Conservation (phyloP, 2,329 filamentous ascomycete genomes). For the Trichoderma pleuroti region DNA sequence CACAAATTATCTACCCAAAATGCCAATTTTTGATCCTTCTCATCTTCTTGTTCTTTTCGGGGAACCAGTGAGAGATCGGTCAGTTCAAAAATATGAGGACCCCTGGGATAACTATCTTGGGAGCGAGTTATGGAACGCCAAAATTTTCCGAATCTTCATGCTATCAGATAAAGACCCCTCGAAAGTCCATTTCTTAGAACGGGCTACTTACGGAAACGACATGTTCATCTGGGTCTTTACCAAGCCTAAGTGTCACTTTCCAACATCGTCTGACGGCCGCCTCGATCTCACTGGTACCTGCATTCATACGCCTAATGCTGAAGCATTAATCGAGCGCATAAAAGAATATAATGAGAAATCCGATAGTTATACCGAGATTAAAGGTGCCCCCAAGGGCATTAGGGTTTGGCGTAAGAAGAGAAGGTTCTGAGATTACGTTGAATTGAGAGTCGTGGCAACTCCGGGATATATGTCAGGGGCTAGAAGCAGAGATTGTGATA, state of each 20-base stretch:
- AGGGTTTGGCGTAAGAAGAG: background rate
- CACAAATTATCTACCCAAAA: background rate
- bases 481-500: background rate
- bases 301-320: background rate
- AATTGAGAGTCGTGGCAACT: too few relatives aligned
- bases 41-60: background rate
- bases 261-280: background rate
- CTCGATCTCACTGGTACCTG: background rate
- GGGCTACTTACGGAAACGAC: background rate
- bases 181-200: background rate
- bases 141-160: background rate
- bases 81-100: background rate
- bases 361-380: background rate
- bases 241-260: background rate
- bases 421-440: too few relatives aligned
- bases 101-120: accelerated
- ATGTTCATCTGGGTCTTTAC: background rate
- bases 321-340: background rate
- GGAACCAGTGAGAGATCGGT: too few relatives aligned
- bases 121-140: background rate
- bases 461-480: too few relatives aligned
- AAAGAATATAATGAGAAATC: background rate
- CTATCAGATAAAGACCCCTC: background rate
- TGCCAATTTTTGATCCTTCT: background rate
- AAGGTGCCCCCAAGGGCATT: background rate